Evolutionary conservation across 2,329 filamentous ascomycete species (phyloP), one percentile per base, ranked within the genome.

Genomic region (Fusarium begoniae): DNA sequence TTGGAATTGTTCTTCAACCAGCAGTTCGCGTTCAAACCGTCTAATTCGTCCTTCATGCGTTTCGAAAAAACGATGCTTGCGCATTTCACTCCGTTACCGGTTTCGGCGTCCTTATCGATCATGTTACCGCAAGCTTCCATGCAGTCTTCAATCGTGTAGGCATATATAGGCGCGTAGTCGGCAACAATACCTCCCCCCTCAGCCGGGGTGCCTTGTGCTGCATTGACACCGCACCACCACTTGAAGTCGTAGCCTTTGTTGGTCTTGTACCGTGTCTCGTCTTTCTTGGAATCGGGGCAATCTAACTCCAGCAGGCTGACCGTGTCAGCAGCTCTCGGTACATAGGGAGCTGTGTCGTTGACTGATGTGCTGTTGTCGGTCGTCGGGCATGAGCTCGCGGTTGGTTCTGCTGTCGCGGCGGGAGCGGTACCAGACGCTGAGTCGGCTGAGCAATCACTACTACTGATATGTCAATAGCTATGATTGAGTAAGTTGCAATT

Each of bases 171-270:
- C 3, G 63, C 41, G 2, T 53, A 24, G 5, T 74, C 72, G 2
- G 40, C 64, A 3, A 74, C 47, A n/a, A 60, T 40, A 3, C 72
- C 72, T 7, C 71, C 71, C 11, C 51, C 68, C 8, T 74, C 50
- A 12, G 67, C 68, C 1, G 24, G 28, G 5, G 30, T 18, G 2
- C 67, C 68, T 10, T 67, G 50, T 12, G 59, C 50, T 9, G 40
- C 59, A 13, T 74, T 69, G 14, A 74, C 72, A 5, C 72, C 72
- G 30, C 72, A 74, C 71, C 72, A 74, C 63, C 68, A 74, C 18
- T 62, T 54, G 40, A 74, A 74, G 32, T 69, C 71, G 20, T 72
- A 74, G 9, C 72, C 72, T 20, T 61, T 64, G 17, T 56, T 72
- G 6, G 72, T 59, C 63, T 74, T 74, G 44, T 69, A 72, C 6